These are phyloP conservation scores for Micractinium sp. DNA, from an alignment of 139 green algal species.

Conservation along the genomic window DNA sequence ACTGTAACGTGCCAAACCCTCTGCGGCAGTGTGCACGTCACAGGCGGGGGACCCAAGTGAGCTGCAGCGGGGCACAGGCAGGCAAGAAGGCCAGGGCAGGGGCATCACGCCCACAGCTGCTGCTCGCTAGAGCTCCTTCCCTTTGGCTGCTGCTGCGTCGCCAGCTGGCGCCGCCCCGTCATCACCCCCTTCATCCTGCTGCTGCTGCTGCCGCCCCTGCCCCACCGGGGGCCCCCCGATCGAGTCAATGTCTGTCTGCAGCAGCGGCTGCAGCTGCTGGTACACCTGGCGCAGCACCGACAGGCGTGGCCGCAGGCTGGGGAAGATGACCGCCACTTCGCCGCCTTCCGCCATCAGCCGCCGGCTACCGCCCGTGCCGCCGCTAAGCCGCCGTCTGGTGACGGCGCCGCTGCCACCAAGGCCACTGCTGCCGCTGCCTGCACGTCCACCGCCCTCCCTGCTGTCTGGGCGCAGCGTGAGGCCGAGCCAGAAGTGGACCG, in stretches of 20 bases:
- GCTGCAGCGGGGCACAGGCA: neutral
- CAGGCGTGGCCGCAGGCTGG: constrained; percentile 4
- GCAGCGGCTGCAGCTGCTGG: constrained; percentile 29
- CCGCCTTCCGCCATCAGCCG: neutral
- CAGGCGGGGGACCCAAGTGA: neutral
- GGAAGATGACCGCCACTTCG: constrained; percentile 11
- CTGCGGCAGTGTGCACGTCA: neutral
- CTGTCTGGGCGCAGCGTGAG: neutral
- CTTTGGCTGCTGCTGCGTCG: neutral
- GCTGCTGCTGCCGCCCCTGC: neutral
- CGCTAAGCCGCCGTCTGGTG: neutral
- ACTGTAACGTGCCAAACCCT: neutral
- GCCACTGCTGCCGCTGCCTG: neutral
- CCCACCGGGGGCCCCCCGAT: neutral
- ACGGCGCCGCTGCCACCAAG: neutral
- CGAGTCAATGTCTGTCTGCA: neutral
- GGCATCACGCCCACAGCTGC: neutral
- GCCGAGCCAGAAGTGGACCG: constrained; percentile 3
- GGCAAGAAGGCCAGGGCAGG: neutral
- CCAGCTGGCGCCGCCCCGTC: neutral
- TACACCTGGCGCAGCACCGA: constrained; percentile 26
- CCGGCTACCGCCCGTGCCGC: neutral
- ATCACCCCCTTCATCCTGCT: neutral
- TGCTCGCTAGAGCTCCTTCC: neutral
- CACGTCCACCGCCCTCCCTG: neutral